Evolutionary conservation across 2,329 filamentous ascomycete genomes (phyloP).

Genomic region (Claviceps purpurea): DNA sequence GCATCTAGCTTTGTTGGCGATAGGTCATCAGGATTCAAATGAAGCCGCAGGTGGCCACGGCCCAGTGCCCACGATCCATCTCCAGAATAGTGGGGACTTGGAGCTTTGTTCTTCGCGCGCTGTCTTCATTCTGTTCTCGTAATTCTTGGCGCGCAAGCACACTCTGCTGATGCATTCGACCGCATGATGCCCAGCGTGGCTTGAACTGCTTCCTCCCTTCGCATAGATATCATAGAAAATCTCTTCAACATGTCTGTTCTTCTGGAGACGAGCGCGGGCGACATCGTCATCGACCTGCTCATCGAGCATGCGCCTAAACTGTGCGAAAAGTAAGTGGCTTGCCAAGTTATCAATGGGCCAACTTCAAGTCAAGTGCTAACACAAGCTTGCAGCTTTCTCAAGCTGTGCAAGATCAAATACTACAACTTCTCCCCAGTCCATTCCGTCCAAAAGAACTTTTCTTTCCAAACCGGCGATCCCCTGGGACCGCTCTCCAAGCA

Average conservation of each 20-base stretch:
- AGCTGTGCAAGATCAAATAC: constrained; percentile 98
- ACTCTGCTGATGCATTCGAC: background rate
- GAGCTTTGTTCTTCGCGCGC: too few species aligned
- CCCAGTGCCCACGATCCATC: too few species aligned
- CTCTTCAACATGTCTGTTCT: constrained; percentile 65
- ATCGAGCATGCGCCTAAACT: constrained; percentile 80
- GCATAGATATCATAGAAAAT: background rate
- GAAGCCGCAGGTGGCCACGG: too few species aligned
- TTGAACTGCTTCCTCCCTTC: background rate
- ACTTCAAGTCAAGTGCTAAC: constrained; percentile 16
- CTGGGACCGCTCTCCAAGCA: constrained; percentile 72
- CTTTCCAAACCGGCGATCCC: constrained; percentile 90
- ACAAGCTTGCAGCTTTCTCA: constrained; percentile 61
- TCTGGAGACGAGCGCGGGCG: constrained; percentile 81
- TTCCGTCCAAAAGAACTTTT: constrained; percentile 87
- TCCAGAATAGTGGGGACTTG: too few species aligned
- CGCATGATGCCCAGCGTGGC: background rate
- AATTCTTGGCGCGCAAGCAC: background rate
- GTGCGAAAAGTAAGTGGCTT: constrained; percentile 76
- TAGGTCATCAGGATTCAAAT: too few species aligned
- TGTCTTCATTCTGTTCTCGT: background rate
- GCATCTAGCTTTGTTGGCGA: too few species aligned
- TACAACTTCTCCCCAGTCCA: constrained; percentile 95
- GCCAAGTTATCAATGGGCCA: background rate
- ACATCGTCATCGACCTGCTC: constrained; percentile 88